Conservation (phyloP, 257 asterid species). For the Ilex aquifolium region DNA sequence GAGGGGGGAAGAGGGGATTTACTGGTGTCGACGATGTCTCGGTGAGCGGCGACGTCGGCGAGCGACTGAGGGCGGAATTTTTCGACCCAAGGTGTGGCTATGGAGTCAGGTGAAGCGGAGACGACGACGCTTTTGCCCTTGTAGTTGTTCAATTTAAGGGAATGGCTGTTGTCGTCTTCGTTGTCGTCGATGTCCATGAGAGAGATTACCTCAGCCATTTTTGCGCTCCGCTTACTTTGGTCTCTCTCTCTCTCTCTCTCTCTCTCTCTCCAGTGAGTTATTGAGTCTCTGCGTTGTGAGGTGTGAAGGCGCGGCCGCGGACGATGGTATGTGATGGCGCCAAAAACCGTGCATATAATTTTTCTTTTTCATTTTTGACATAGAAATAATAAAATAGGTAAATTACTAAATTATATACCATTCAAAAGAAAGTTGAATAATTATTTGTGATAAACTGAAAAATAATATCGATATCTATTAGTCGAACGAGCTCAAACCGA, state of each 20-base stretch:
- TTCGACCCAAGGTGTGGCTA: slow-evolving; percentile 92
- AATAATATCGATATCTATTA: too few species aligned
- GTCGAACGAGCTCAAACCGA: too few species aligned
- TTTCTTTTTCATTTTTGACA: too few species aligned
- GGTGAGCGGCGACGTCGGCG: slow-evolving; percentile 97
- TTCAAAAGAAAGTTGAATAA: too few species aligned
- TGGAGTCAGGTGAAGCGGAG: slow-evolving; percentile 36
- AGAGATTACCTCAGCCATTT: slow-evolving; percentile 60
- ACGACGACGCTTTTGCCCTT: slow-evolving; percentile 58
- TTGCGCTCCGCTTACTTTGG: not conserved
- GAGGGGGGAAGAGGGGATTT: not conserved
- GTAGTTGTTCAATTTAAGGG: slow-evolving; percentile 19
- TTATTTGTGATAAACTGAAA: too few species aligned
- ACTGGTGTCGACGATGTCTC: slow-evolving; percentile 93
- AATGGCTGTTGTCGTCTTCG: slow-evolving; percentile 20
- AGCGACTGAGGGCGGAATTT: slow-evolving; percentile 95
- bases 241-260: not conserved
- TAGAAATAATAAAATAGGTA: too few species aligned
- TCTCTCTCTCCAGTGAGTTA: not conserved
- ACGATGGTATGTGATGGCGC: too few species aligned
- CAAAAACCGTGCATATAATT: too few species aligned
- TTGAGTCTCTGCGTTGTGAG: not conserved
- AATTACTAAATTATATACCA: too few species aligned
- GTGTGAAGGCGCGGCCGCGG: not conserved
- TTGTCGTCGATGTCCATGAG: slow-evolving; percentile 72